Evolutionary conservation across 2,329 filamentous ascomycete genomes (phyloP).

Genomic region (Alternaria brassicicola): DNA sequence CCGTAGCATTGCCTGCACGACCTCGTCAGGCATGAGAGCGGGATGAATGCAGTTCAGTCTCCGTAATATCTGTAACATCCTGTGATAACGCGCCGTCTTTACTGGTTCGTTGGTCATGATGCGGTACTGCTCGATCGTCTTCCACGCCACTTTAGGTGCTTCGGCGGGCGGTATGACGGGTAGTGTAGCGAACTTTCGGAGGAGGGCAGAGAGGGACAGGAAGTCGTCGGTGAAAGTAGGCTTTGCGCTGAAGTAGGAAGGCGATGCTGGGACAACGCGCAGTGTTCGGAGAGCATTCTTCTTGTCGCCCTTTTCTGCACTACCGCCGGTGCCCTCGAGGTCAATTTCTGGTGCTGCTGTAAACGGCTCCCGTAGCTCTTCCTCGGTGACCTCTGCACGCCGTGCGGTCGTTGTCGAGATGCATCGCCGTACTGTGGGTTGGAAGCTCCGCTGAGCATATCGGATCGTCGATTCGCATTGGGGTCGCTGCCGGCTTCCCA

Average conservation of each 20-base stretch:
- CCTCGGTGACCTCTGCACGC: conserved; percentile 31
- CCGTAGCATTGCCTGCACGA: conserved; percentile 66
- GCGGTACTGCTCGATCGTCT: conserved; percentile 77
- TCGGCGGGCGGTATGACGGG: conserved; percentile 70
- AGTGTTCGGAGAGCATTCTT: conserved; percentile 48
- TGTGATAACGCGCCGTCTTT: conserved; percentile 73
- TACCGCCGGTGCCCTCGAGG: conserved; percentile 34
- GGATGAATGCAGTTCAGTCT: conserved; percentile 86
- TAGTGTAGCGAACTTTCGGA: conserved; percentile 73
- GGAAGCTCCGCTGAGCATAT: conserved; percentile 25
- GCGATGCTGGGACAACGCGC: conserved; percentile 80
- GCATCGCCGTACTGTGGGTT: conserved; percentile 33
- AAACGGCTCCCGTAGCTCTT: conserved; percentile 36
- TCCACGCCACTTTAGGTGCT: conserved; percentile 79
- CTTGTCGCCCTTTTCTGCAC: conserved; percentile 20
- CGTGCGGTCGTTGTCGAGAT: conserved; percentile 42
- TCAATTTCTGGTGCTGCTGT: conserved; percentile 55
- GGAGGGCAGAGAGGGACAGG: conserved; percentile 73
- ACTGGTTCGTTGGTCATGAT: conserved; percentile 55
- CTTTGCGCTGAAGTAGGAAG: conserved; percentile 92
- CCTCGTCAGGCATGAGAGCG: conserved; percentile 71
- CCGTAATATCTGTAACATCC: conserved; percentile 76
- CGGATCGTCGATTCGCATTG: conserved; percentile 33
- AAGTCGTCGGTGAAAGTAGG: conserved; percentile 86
- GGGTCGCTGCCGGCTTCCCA: conserved; percentile 27